A percentile compares a stretch with the other conserved stretches of the same genome.
phyloP scores from a whole-genome alignment of 768 basidiomycete species.

The Rickenella mellea region DNA sequence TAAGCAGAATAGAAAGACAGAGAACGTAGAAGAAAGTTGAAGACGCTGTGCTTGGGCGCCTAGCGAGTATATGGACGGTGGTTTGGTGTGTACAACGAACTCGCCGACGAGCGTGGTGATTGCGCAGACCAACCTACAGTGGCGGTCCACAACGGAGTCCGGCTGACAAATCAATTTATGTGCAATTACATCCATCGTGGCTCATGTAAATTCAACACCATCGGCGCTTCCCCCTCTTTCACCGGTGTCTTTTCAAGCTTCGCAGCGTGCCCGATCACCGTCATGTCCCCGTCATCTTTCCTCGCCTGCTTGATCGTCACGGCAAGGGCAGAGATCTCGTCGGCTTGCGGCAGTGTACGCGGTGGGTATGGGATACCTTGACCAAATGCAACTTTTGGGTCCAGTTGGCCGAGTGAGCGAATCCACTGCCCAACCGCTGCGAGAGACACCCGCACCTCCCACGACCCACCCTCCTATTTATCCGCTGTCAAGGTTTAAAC shows the following conservation, averaged over 20 bases:
- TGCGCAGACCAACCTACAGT: too few relatives aligned
- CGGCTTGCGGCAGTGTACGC: slow-evolving; percentile 19
- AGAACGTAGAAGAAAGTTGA: too few relatives aligned
- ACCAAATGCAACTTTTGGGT: slow-evolving; percentile 32
- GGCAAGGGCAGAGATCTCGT: slow-evolving; percentile 28
- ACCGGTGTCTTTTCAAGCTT: slow-evolving; percentile 33
- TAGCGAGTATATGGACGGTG: too few relatives aligned
- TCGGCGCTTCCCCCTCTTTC: slow-evolving; percentile 26
- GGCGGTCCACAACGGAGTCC: too few relatives aligned
- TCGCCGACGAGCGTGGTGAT: too few relatives aligned
- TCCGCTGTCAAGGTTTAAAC: not conserved
- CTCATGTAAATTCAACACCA: slow-evolving; percentile 19
- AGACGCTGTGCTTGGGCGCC: too few relatives aligned
- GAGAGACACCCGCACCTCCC: slow-evolving; percentile 51
- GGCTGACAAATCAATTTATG: too few relatives aligned
- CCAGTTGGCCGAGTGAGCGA: slow-evolving; percentile 39
- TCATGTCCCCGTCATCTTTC: slow-evolving; percentile 21
- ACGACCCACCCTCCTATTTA: slow-evolving; percentile 48
- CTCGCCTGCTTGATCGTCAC: slow-evolving; percentile 18
- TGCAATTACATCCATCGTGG: slow-evolving; percentile 25
- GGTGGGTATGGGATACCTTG: slow-evolving; percentile 29
- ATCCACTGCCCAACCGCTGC: slow-evolving; percentile 49
- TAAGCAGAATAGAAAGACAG: too few relatives aligned
- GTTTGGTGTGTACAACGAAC: too few relatives aligned
- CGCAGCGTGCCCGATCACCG: slow-evolving; percentile 36